Evolutionary conservation across 2,329 filamentous ascomycete genomes (phyloP).

Genomic region (Clonostachys byssicola): DNA sequence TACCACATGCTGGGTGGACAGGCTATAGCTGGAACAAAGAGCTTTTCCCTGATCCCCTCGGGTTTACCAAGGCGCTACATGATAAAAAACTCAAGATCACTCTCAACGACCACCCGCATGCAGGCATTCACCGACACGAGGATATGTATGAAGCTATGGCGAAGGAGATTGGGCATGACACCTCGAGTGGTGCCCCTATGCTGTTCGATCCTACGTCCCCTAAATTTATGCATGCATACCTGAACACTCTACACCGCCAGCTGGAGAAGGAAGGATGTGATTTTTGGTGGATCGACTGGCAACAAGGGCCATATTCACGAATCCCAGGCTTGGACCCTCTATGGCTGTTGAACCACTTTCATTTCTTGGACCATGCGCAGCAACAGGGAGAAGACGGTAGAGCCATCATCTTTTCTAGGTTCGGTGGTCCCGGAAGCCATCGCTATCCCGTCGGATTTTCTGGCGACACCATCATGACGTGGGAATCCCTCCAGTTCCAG

Average conservation of each 20-base stretch:
- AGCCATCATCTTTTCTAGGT: slow-evolving; percentile 55
- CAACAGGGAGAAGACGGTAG: slow-evolving; percentile 24
- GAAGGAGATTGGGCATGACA: slow-evolving; percentile 44
- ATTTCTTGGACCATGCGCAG: slow-evolving; percentile 48
- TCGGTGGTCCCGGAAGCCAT: slow-evolving; percentile 58
- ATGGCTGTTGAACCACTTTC: slow-evolving; percentile 63
- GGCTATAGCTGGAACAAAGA: slow-evolving; percentile 60
- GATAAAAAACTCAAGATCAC: slow-evolving; percentile 46
- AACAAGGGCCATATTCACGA: slow-evolving; percentile 52
- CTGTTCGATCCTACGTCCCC: slow-evolving; percentile 50
- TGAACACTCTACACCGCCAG: slow-evolving; percentile 49
- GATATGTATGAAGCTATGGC: slow-evolving; percentile 52
- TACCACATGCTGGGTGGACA: slow-evolving; percentile 31
- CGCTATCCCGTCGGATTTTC: slow-evolving; percentile 63
- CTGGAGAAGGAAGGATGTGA: slow-evolving; percentile 54
- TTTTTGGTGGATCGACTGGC: slow-evolving; percentile 69
- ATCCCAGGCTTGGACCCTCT: slow-evolving; percentile 57
- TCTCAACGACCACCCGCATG: slow-evolving; percentile 59
- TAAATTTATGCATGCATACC: slow-evolving; percentile 53
- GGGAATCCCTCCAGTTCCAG: slow-evolving; percentile 58
- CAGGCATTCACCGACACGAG: slow-evolving; percentile 52
- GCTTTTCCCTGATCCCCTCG: slow-evolving; percentile 42
- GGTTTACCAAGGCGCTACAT: slow-evolving; percentile 47
- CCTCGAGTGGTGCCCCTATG: slow-evolving; percentile 42
- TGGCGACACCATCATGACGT: slow-evolving; percentile 55